Base-by-base conservation (phyloP, 2,329 filamentous ascomycete species). In the Cordyceps militaris region DNA sequence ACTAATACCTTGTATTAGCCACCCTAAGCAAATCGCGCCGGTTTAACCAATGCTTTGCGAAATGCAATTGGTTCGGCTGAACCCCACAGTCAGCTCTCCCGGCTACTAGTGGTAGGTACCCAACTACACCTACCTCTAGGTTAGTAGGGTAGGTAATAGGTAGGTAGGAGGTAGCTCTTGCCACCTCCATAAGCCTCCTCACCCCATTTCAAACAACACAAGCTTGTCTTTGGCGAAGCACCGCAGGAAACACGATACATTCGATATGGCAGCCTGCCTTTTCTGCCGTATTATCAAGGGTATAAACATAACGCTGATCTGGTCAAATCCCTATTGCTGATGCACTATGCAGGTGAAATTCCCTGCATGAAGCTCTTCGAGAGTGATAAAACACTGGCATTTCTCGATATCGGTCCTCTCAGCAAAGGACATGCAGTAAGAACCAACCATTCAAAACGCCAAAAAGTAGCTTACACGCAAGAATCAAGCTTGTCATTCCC, bases 261-360 rank as follows among this genome's bases (percentile, higher is more conserved):
- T 34, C 43, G 56, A 47, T 49, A 68, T 66, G 64, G 61, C 63
- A 30, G 59, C 87, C 62, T 99, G 94, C 72, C 91, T 97, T 70
- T 99, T 99, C 79, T 99, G 94, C 82, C 96, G 91, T 74, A 97
- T 99, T 71, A 88, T 99, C 78, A 95, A 96, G 82, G 93, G 93
- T 79, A 69, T 60, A 68, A 63, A 44, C 30, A 21, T 24, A 16
- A 30, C n/a, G 26, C 10, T 28, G 11, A 13, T 7, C n/a, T 32
- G n/a, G 16, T 19, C 23, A 6, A n/a, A 34, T 48, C 43, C 38
- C 48, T 64, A 59, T n/a, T 36, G 34, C 21, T 26, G 28, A 1
- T 34, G 44, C 19, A 47, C 16, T 14, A 30, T 42, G 60, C 66
- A 97, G 92, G 92, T 64, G 93, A 97, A 61, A 97, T 99, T 72